Evolutionary conservation across 169 alveolate genomes (phyloP), one percentile per base, ranked within the genome.

Genomic region (Babesia ovis): DNA sequence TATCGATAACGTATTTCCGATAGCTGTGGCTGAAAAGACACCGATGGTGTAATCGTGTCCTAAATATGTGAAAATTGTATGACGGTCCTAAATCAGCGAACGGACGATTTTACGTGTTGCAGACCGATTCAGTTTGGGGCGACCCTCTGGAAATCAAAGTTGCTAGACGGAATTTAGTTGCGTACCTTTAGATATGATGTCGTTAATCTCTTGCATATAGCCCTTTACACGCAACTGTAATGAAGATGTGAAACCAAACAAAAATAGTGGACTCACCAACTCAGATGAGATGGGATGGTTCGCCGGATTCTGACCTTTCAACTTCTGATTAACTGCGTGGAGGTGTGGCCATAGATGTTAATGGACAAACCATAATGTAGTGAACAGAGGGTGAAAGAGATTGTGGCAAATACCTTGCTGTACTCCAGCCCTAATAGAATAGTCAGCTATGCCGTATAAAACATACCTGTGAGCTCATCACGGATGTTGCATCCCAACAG

Each of bases 311-410:
- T 46, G 41, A 14, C 86, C 86, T 14, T 67, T 41, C 50, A 77
- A 58, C 46, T 69, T 77, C 32, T 50, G 76, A 25, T 77, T 31
- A 23, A 77, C 86, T 77, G 57, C 4, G 34, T 0, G 1, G 4
- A 3, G 14, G 16, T 25, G 11, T 18, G 14, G 1, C 37, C 4
- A 48, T 0, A 45, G 8, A 6, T 4, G 4, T 27, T 0, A 43
- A 23, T 4, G 35, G 16, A 72, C 73, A 23, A 31, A 77, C 86
- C 80, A 60, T 68, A 57, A 34, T 59, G 70, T 14, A 77, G 80
- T 0, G 86, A 77, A 51, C 75, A 77, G 2, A 77, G 51, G n/a
- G 73, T 68, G 31, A 77, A 68, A 16, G 86, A 58, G 42, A 77
- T 18, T 9, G 86, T 22, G 31, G 82, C 66, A 29, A 59, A 77